Evolutionary conservation across 176 grass and related monocot genomes (phyloP).

Genomic region (Oryza punctata): DNA sequence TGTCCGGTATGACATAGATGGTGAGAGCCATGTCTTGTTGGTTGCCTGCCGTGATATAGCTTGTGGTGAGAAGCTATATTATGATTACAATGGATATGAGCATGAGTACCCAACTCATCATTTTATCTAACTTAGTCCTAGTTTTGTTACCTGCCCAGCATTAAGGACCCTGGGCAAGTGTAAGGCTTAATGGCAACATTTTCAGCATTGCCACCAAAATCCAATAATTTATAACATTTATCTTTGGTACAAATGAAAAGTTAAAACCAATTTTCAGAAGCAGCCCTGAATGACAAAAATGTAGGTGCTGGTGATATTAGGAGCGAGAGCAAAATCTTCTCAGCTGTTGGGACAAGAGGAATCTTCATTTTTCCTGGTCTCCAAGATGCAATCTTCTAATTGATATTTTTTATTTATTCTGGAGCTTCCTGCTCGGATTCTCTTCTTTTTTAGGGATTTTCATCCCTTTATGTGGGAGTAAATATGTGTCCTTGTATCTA

Average conservation of each 20-base stretch:
- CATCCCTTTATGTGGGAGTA: conserved; percentile 23
- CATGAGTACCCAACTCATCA: conserved; percentile 86
- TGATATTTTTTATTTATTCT: conserved; percentile 26
- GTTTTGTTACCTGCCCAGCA: conserved; percentile 33
- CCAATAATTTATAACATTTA: conserved; percentile 32
- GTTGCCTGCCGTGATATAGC: conserved; percentile 87
- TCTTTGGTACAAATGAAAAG: conserved; percentile 18
- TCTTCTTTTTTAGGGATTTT: conserved; percentile 1
- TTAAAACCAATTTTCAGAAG: conserved; percentile 31
- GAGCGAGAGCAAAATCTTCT: background rate
- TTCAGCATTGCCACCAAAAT: conserved; percentile 44
- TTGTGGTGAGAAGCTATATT: conserved; percentile 86
- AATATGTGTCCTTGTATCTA: conserved; percentile 31
- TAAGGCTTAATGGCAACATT: conserved; percentile 41
- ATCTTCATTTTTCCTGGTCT: conserved; percentile 20
- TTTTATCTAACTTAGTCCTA: conserved; percentile 57
- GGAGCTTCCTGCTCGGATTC: background rate
- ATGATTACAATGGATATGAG: conserved; percentile 94
- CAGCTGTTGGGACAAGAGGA: conserved; percentile 30
- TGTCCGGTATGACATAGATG: conserved; percentile 79
- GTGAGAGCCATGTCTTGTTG: conserved; percentile 81
- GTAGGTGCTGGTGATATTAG: conserved; percentile 18
- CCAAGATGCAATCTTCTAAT: conserved; percentile 17
- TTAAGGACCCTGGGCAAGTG: conserved; percentile 25
- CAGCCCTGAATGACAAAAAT: conserved; percentile 24